Evolutionary conservation across 2,329 filamentous ascomycete species (phyloP), one percentile per base, ranked within the genome.

Genomic region (Alternaria sp.): DNA sequence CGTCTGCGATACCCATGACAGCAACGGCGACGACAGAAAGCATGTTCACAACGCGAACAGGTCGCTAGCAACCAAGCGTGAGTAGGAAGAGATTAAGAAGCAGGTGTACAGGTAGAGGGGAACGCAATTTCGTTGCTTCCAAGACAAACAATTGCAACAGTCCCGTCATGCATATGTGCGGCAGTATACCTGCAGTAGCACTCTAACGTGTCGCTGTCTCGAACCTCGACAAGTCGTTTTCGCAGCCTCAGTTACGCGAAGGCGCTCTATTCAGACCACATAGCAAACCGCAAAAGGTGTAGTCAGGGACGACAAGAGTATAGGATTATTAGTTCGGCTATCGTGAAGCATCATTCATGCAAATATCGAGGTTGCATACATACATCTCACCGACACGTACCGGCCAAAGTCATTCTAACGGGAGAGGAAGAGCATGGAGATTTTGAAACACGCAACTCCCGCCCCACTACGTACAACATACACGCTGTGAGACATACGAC

Each of bases 151-250:
- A 58, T 51, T 54, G 54, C 20, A 52, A 54, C 28, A 44, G 56
- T 54, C 24, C 54, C 54, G 43, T 61, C 61, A 52, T 70, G 70
- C 68, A 69, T 65, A 8, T 20, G 22, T 41, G 34, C 43, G 20
- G 61, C 63, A 57, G 56, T 57, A 58, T 49, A 56, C 54, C 61
- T 71, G 68, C 59, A 58, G 70, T 70, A 65, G 48, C 58, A 67
- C 65, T 52, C n/a, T 48, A 42, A 49, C 58, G 57, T 54, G 42
- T 54, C 58, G 54, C 34, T 44, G 38, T 51, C 36, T 61, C 59
- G 20, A 36, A 51, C 36, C 32, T 51, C 55, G 32, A 54, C 44
- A 51, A 44, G 52, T 58, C 53, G 38, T 48, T 49, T 48, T 57
- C 38, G 53, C 42, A 20, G 39, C 36, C 44, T 18, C 9, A 28